phyloP scores from a whole-genome alignment of 2,329 filamentous ascomycete species.

The Pestalotiopsis sp. region DNA sequence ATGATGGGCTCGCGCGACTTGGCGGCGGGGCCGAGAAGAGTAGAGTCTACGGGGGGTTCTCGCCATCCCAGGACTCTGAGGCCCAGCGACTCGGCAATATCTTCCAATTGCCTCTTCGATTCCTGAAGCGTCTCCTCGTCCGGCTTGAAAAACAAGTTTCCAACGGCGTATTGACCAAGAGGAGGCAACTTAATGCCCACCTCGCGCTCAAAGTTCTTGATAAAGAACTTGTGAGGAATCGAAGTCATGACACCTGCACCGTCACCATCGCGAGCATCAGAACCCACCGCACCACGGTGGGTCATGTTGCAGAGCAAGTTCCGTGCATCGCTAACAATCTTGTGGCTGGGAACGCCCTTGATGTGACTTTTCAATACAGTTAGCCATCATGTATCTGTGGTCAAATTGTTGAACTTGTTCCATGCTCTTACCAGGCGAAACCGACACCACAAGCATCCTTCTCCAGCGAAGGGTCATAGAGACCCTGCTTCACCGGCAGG shows the following conservation, averaged over 20 bases:
- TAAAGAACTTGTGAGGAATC: conserved; percentile 96
- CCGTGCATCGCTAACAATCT: conserved; percentile 96
- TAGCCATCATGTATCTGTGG: not conserved
- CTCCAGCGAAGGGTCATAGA: conserved; percentile 94
- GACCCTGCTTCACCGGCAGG: conserved; percentile 94
- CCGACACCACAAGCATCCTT: conserved; percentile 99
- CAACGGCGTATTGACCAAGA: conserved; percentile 91
- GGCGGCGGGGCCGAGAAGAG: conserved; percentile 88
- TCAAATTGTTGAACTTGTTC: not conserved
- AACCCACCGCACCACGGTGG: conserved; percentile 96
- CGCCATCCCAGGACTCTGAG: conserved; percentile 95
- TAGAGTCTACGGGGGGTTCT: conserved; percentile 91
- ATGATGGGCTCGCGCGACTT: conserved; percentile 94
- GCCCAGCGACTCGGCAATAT: conserved; percentile 85
- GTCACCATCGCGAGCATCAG: conserved; percentile 96
- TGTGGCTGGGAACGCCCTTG: conserved; percentile 96
- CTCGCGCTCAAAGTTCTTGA: conserved; percentile 96
- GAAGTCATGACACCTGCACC: conserved; percentile 99
- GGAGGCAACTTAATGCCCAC: conserved; percentile 85
- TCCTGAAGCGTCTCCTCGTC: conserved; percentile 87
- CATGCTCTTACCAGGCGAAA: conserved; percentile 77
- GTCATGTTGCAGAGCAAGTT: conserved; percentile 99
- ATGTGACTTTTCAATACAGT: conserved; percentile 72
- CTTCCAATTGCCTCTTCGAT: conserved; percentile 91
- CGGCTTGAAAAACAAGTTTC: conserved; percentile 98